phyloP scores from a whole-genome alignment of 257 asterid species.

The Thymus quinquecostatus region DNA sequence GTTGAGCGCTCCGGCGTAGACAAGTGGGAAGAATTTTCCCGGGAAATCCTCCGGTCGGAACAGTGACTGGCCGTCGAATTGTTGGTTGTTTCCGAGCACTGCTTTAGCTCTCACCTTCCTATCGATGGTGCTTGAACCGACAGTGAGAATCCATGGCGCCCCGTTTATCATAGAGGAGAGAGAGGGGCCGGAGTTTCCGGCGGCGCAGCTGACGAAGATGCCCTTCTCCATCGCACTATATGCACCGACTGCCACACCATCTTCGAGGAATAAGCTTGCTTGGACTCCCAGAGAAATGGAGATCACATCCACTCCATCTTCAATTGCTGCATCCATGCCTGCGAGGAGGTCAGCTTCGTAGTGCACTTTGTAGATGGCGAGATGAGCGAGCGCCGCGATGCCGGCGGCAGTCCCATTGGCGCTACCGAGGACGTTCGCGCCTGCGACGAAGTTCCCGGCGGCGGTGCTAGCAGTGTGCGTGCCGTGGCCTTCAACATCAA shows the following conservation, averaged over 20 bases:
- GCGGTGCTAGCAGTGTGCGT: constrained; percentile 47
- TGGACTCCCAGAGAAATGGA: constrained; percentile 35
- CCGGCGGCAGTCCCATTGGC: constrained; percentile 49
- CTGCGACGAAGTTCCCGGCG: constrained; percentile 42
- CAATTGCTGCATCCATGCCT: constrained; percentile 31
- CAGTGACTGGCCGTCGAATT: constrained; percentile 34
- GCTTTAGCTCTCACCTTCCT: constrained; percentile 24
- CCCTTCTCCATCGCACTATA: constrained; percentile 36
- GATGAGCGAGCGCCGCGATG: constrained; percentile 34
- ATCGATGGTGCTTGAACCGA: constrained; percentile 44
- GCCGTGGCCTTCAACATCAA: constrained; percentile 43
- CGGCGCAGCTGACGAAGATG: constrained; percentile 42
- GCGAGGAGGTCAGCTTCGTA: constrained; percentile 30
- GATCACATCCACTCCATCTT: constrained; percentile 43
- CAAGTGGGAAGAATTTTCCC: neutral
- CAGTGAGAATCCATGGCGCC: constrained; percentile 54
- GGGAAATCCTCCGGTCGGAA: neutral
- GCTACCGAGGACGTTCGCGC: constrained; percentile 35
- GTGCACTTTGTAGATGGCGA: constrained; percentile 37
- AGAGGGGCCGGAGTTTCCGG: constrained; percentile 36
- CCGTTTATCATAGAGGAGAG: neutral
- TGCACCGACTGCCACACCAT: constrained; percentile 34
- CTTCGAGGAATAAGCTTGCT: constrained; percentile 7
- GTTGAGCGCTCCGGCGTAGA: neutral
- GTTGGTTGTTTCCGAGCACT: constrained; percentile 36